Evolutionary conservation across 2,329 filamentous ascomycete species (phyloP).

Genomic region (Fusarium goolgardi): DNA sequence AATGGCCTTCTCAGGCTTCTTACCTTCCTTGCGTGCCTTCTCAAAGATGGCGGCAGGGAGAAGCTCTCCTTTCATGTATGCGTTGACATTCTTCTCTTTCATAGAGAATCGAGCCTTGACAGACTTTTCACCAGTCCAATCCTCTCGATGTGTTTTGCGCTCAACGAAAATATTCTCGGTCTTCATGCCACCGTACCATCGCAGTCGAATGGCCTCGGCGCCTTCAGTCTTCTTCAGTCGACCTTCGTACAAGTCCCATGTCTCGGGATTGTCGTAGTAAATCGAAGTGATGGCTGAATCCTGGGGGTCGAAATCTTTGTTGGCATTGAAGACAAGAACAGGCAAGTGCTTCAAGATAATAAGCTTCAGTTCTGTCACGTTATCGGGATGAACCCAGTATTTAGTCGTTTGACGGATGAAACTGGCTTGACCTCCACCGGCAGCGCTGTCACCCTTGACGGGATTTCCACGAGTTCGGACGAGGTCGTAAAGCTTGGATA

Average conservation of each 20-base stretch:
- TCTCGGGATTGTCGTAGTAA: slow-evolving; percentile 96
- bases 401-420: slow-evolving; percentile 98
- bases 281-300: slow-evolving; percentile 98
- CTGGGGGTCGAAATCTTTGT: slow-evolving; percentile 91
- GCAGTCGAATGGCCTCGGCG: slow-evolving; percentile 92
- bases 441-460: slow-evolving; percentile 88
- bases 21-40: slow-evolving; percentile 94
- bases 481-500: slow-evolving; percentile 94
- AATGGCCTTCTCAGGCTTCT: slow-evolving; percentile 92
- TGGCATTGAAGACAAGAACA: slow-evolving; percentile 95
- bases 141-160: slow-evolving; percentile 96
- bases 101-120: slow-evolving; percentile 95
- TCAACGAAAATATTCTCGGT: slow-evolving; percentile 96
- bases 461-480: slow-evolving; percentile 94
- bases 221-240: slow-evolving; percentile 98
- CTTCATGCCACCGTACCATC: slow-evolving; percentile 98
- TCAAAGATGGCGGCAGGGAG: slow-evolving; percentile 92
- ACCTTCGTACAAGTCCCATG: slow-evolving; percentile 93
- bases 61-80: slow-evolving; percentile 85
- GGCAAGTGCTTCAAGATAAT: slow-evolving; percentile 98
- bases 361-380: slow-evolving; percentile 97
- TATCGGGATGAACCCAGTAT: slow-evolving; percentile 99
- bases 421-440: slow-evolving; percentile 91
- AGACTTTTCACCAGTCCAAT: slow-evolving; percentile 99
- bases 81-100: slow-evolving; percentile 98